These are phyloP conservation scores for Cairneyella variabilis DNA, from an alignment of 495 filamentous ascomycete genomes.

Conservation along the genomic window DNA sequence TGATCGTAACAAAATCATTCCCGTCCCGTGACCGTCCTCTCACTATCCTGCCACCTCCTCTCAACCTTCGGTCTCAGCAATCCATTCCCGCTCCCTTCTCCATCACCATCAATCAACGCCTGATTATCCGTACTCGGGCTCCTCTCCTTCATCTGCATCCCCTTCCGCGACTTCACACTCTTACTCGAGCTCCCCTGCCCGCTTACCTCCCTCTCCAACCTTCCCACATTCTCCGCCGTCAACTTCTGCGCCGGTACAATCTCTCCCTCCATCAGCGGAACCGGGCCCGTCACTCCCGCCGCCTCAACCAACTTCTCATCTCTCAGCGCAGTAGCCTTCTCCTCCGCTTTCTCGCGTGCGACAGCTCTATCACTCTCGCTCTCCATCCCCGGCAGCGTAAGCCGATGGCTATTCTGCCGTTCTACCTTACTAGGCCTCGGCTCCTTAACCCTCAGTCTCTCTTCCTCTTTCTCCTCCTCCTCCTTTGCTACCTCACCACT, in stretches of 20 bases:
- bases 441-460: neutral
- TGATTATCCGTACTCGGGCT: neutral
- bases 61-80: constrained; percentile 33
- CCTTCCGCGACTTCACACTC: neutral
- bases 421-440: constrained; percentile 8
- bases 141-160: neutral
- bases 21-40: constrained; percentile 12
- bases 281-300: constrained; percentile 15
- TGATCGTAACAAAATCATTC: neutral
- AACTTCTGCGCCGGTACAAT: constrained; percentile 6
- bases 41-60: constrained; percentile 23
- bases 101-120: constrained; percentile 7
- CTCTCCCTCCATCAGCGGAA: neutral
- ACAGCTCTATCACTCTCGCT: constrained; percentile 29
- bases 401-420: constrained; percentile 11
- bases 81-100: constrained; percentile 9
- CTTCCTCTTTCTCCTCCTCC: neutral
- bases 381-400: constrained; percentile 20
- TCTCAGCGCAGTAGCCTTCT: constrained; percentile 40
- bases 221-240: constrained; percentile 26
- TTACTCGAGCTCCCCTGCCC: neutral
- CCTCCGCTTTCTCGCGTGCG: constrained; percentile 35
- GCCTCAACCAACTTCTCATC: constrained; percentile 43
- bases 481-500: neutral
- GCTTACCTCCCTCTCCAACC: constrained; percentile 10